Base-by-base conservation (phyloP, 768 basidiomycete genomes). In the Rossbeevera mucosa region DNA sequence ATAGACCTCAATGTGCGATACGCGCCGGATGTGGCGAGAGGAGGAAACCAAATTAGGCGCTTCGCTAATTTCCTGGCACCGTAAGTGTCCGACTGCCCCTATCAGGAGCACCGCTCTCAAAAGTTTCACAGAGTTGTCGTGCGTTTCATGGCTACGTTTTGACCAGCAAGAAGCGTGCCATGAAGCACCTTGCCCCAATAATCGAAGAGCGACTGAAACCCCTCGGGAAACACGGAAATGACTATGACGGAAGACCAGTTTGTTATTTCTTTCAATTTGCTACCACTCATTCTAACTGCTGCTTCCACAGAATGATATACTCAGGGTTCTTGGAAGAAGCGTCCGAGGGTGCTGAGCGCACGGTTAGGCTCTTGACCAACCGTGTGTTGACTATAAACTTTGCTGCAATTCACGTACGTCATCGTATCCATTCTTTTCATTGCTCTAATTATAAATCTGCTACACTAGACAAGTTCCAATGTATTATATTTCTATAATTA, bases 321-420 rank as follows among this genome's bases (percentile, higher is more conserved):
- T 26, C 47, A n/a, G 40, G 38, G 47, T 40, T 48, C 13, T 18
- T 28, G 7, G 33, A 22, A 7, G 43, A 12, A 44, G 24, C 43
- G 11, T 20, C 38, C 9, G 13, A 52, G 4, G 33, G 41, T 3
- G 26, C 31, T 1, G 31, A 52, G 22, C 30, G n/a, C 14, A 52
- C 33, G 1, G 6, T 26, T 9, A 12, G 22, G 9, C 8, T 7
- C 20, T 52, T 52, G 50, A 44, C 46, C 2, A 7, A 2, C 6
- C 45, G 47, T 28, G 7, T 48, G 2, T 7, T 48, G 12, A 16
- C 12, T 8, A 8, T 40, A n/a, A 48, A 48, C 36, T 48, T 48
- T 25, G 36, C 25, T 8, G 47, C 33, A 8, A 26, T 48, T 20
- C 62, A 59, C 44, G 68, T 67, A 29, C 20, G 59, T 48, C 31